phyloP scores from a whole-genome alignment of 2,329 filamentous ascomycete genomes.

The Penicillium janthinellum region DNA sequence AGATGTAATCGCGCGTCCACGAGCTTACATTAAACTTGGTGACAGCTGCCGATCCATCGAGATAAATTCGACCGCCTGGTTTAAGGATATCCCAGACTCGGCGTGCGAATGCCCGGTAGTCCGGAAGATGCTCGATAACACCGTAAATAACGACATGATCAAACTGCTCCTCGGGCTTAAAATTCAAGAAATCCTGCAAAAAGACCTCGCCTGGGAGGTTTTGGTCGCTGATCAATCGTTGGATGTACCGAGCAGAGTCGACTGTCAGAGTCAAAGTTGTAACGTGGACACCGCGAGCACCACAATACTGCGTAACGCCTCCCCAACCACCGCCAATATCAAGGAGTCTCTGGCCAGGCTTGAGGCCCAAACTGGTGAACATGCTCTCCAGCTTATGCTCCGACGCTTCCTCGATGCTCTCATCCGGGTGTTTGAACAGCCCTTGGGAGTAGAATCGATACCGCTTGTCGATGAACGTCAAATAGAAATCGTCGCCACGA shows the following conservation, averaged over 20 bases:
- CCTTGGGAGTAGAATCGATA: slow-evolving; percentile 12
- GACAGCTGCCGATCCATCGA: slow-evolving; percentile 15
- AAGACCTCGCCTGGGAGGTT: slow-evolving; percentile 12
- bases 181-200: slow-evolving; percentile 10
- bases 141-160: slow-evolving; percentile 12
- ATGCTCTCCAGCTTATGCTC: slow-evolving; percentile 12
- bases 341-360: slow-evolving; percentile 17
- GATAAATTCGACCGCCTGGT: slow-evolving; percentile 16
- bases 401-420: slow-evolving; percentile 4
- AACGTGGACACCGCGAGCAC: slow-evolving; percentile 20
- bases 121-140: slow-evolving; percentile 17
- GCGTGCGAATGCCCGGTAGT: slow-evolving; percentile 15
- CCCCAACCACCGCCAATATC: slow-evolving; percentile 24
- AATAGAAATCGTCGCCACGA: slow-evolving; percentile 10
- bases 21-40: slow-evolving; percentile 12
- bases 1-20: slow-evolving; percentile 16
- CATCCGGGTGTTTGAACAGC: slow-evolving; percentile 3
- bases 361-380: slow-evolving; percentile 11
- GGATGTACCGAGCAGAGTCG: slow-evolving; percentile 9
- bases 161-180: slow-evolving; percentile 9
- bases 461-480: slow-evolving; percentile 10
- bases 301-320: slow-evolving; percentile 21
- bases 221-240: slow-evolving; percentile 4
- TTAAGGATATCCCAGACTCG: slow-evolving; percentile 17
- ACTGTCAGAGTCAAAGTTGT: slow-evolving; percentile 12